Percentiles rank a stretch among this genome's conserved stretches.
These are phyloP conservation scores for Hypoxylon sp. DNA, from an alignment of 2,329 filamentous ascomycete genomes.

Conservation along the genomic window DNA sequence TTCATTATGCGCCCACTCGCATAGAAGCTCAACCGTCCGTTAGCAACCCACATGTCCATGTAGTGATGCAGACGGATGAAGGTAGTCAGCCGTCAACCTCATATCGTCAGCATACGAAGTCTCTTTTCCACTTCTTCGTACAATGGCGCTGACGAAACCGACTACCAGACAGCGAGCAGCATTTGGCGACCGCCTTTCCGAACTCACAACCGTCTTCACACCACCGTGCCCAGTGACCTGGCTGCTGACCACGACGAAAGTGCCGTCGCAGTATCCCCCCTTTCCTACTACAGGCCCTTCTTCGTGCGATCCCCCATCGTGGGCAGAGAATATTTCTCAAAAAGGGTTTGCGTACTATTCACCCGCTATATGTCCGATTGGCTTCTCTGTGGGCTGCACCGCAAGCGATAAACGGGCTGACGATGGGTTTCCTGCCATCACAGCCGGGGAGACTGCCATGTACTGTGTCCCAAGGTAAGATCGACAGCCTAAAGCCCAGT, in stretches of 20 bases:
- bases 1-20: slow-evolving; percentile 6
- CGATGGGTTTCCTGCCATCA: slow-evolving; percentile 54
- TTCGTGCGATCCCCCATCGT: slow-evolving; percentile 57
- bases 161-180: slow-evolving; percentile 37
- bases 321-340: slow-evolving; percentile 55
- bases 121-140: not conserved
- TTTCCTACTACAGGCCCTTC: slow-evolving; percentile 55
- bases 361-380: slow-evolving; percentile 59
- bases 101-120: slow-evolving; percentile 1
- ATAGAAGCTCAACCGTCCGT: not conserved
- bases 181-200: slow-evolving; percentile 50
- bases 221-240: slow-evolving; percentile 59
- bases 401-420: slow-evolving; percentile 49
- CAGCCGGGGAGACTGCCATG: slow-evolving; percentile 53
- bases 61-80: slow-evolving; percentile 20
- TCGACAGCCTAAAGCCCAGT: not conserved
- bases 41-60: slow-evolving; percentile 4
- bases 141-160: slow-evolving; percentile 27
- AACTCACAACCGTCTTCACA: slow-evolving; percentile 60
- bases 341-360: slow-evolving; percentile 60
- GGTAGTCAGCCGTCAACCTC: slow-evolving; percentile 19
- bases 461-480: slow-evolving; percentile 54
- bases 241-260: slow-evolving; percentile 58
- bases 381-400: slow-evolving; percentile 57
- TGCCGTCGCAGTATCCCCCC: slow-evolving; percentile 58